Conservation (phyloP, 441 rosid genomes). For the Pelargonium citronellum region DNA sequence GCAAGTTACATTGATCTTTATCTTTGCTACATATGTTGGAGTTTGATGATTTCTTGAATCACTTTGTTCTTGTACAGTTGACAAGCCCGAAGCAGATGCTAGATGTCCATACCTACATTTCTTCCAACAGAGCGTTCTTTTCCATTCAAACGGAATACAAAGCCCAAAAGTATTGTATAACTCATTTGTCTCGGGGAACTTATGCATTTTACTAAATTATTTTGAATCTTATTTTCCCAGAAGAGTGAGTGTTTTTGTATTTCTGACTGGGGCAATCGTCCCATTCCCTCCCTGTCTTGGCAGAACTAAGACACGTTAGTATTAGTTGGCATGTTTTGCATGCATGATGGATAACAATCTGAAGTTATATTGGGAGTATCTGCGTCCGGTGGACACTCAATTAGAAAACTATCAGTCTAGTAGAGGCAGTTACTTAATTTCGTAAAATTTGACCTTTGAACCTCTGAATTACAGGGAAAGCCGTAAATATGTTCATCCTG, state of each 20-base stretch:
- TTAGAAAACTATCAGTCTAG: not conserved
- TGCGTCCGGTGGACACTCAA: not conserved
- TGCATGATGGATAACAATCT: not conserved
- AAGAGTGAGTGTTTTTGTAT: not conserved
- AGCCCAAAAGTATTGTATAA: conserved; percentile 9
- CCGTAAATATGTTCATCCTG: conserved; percentile 23
- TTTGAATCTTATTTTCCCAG: not conserved
- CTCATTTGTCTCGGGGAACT: not conserved
- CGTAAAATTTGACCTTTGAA: conserved; percentile 2
- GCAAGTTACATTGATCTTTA: not conserved
- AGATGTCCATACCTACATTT: conserved; percentile 17
- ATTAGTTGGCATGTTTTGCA: not conserved
- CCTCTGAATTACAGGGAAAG: conserved; percentile 31
- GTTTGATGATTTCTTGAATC: not conserved
- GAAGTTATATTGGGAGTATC: not conserved
- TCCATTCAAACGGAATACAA: conserved; percentile 26
- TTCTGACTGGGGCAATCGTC: not conserved
- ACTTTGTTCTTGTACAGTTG: conserved; percentile 32
- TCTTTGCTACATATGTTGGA: not conserved
- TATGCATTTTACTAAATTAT: not conserved
- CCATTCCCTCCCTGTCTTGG: too few species aligned
- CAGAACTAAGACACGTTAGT: not conserved
- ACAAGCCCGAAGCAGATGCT: conserved; percentile 22
- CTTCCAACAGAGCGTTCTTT: conserved; percentile 28
- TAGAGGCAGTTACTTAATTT: not conserved